phyloP scores from a whole-genome alignment of 2,329 filamentous ascomycete genomes.

The Phialemoniopsis sp. region DNA sequence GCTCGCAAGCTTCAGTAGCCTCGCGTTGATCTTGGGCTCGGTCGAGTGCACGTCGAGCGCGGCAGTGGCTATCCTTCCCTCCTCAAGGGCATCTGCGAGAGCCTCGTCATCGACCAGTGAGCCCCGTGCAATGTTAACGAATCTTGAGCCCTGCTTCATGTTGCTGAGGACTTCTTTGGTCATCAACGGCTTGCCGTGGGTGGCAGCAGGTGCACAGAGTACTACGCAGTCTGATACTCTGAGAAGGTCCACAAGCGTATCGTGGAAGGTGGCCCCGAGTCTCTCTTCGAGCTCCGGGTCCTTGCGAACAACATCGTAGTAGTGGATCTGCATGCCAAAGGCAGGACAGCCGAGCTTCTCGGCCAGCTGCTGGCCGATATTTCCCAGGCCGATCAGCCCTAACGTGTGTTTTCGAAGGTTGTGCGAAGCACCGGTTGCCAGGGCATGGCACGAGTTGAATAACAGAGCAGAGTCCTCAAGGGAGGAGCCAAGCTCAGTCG shows the following conservation, averaged over 20 bases:
- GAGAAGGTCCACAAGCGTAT: constrained; percentile 47
- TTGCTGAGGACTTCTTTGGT: constrained; percentile 37
- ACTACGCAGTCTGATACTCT: constrained; percentile 54
- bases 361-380: constrained; percentile 60
- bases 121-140: constrained; percentile 65
- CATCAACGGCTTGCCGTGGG: constrained; percentile 44
- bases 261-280: constrained; percentile 44
- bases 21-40: constrained; percentile 51
- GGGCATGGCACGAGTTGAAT: constrained; percentile 57
- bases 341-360: constrained; percentile 40
- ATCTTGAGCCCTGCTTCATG: constrained; percentile 50
- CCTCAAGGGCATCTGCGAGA: constrained; percentile 53
- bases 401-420: constrained; percentile 60
- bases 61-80: constrained; percentile 42
- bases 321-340: constrained; percentile 65
- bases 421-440: constrained; percentile 54
- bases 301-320: constrained; percentile 55
- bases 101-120: constrained; percentile 62
- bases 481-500: constrained; percentile 21
- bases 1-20: constrained; percentile 34
- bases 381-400: constrained; percentile 67
- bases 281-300: constrained; percentile 31
- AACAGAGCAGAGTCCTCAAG: constrained; percentile 3
- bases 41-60: constrained; percentile 62
- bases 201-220: constrained; percentile 51